phyloP scores from a whole-genome alignment of 768 basidiomycete species.

The Rhodotorula diobovata region DNA sequence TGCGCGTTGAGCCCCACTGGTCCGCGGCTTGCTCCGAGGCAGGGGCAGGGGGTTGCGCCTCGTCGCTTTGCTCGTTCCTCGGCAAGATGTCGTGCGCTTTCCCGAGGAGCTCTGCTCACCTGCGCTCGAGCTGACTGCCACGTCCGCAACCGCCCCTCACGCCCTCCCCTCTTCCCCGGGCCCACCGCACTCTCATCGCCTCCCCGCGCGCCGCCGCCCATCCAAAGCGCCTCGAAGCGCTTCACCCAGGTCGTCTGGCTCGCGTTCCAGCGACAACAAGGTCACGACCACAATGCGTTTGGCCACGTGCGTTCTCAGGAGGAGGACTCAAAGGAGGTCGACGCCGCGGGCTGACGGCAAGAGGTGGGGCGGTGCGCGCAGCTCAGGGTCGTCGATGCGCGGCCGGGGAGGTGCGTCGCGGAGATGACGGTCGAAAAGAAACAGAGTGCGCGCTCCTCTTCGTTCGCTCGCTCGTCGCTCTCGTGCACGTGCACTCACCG shows the following conservation, averaged over 20 bases:
- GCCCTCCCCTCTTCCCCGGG: not conserved
- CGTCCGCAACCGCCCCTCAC: not conserved
- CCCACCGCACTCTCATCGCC: not conserved
- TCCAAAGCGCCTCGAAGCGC: constrained; percentile 12
- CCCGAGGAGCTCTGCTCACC: no score
- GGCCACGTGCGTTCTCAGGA: constrained; percentile 16
- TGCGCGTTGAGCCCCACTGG: no score
- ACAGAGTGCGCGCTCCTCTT: constrained; percentile 9
- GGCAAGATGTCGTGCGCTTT: no score
- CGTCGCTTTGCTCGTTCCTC: no score
- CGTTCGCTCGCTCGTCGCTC: no score
- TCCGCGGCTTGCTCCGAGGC: no score
- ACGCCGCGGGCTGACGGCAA: no score
- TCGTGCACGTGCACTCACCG: not conserved
- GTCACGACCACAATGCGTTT: constrained; percentile 35
- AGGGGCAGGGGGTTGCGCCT: no score
- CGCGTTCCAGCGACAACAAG: constrained; percentile 15
- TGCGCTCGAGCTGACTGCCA: not conserved
- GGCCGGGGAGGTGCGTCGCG: not conserved
- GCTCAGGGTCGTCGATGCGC: constrained; percentile 6
- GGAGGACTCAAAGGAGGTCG: not conserved
- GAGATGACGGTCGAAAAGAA: constrained; percentile 29
- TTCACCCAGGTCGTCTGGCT: constrained; percentile 28
- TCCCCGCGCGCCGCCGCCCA: not conserved
- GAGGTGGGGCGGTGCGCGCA: not conserved